Conservation (phyloP, 352 stramenopile species). For the Phytophthora aleatoria region DNA sequence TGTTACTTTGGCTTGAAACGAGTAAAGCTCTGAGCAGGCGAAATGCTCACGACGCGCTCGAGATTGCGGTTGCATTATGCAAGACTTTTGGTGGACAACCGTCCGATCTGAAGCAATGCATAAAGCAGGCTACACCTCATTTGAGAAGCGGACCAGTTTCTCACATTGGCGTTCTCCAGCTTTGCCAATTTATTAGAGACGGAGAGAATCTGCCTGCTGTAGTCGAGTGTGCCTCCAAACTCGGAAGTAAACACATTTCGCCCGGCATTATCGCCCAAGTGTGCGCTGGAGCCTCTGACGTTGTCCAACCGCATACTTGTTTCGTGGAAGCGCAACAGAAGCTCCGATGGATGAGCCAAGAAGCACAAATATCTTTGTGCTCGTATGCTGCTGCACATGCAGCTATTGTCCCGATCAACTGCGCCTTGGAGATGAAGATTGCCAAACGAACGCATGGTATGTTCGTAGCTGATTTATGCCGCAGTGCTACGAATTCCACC, state of each 20-base stretch:
- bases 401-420: constrained; percentile 37
- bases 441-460: constrained; percentile 2
- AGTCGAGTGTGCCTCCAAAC: constrained; percentile 29
- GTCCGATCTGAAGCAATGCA: constrained; percentile 33
- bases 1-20: constrained; percentile 38
- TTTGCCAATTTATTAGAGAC: constrained; percentile 31
- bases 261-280: constrained; percentile 29
- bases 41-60: constrained; percentile 15
- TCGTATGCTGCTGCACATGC: constrained; percentile 12
- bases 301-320: constrained; percentile 38
- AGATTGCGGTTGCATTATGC: constrained; percentile 18
- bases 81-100: constrained; percentile 24
- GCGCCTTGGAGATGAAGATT: constrained; percentile 31
- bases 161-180: constrained; percentile 24
- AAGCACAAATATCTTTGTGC: constrained; percentile 41
- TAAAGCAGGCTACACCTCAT: constrained; percentile 27
- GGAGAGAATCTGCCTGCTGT: constrained; percentile 21
- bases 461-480: constrained; percentile 40
- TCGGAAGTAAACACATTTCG: constrained; percentile 25
- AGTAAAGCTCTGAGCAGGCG: constrained; percentile 31
- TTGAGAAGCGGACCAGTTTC: constrained; percentile 16
- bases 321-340: constrained; percentile 47
- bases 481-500: constrained; percentile 23
- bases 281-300: constrained; percentile 32
- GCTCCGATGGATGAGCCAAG: constrained; percentile 55